Conservation (phyloP, 1,284 basidiomycete genomes). For the Leccinum subspadiceum region DNA sequence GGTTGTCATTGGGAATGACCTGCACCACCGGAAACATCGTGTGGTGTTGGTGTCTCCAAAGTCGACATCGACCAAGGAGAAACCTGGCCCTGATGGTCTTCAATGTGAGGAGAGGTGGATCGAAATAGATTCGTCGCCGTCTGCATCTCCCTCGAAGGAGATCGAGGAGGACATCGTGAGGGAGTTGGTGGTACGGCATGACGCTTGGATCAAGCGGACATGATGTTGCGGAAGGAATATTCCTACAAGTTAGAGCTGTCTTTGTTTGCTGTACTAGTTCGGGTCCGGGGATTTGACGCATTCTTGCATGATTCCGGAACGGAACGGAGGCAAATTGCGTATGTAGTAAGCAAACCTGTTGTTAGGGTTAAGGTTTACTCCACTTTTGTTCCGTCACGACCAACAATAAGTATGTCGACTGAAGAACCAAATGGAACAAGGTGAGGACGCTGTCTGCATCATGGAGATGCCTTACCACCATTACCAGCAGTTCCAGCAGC, state of each 20-base stretch:
- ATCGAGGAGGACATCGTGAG: conserved; percentile 91
- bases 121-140: conserved; percentile 51
- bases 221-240: not conserved
- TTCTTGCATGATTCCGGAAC: not conserved
- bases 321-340: not conserved
- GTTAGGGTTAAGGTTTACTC: conserved; percentile 20
- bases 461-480: conserved; percentile 7
- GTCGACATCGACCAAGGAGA: conserved; percentile 22
- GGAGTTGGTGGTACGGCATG: conserved; percentile 75
- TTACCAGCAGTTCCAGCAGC: not conserved
- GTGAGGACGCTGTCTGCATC: conserved; percentile 11
- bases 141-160: conserved; percentile 54
- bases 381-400: not conserved
- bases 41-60: conserved; percentile 80
- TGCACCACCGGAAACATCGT: conserved; percentile 85
- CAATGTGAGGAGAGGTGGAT: conserved; percentile 66
- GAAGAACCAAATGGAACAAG: conserved; percentile 12
- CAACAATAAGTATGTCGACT: conserved; percentile 14
- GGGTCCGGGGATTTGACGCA: too few species aligned
- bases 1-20: conserved; percentile 94
- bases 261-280: not conserved
- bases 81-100: conserved; percentile 35
- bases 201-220: conserved; percentile 54
- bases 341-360: not conserved
- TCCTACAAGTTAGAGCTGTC: not conserved